These are phyloP conservation scores for Sordariomycetes sp. DNA, from an alignment of 2,329 filamentous ascomycete genomes.

Conservation along the genomic window DNA sequence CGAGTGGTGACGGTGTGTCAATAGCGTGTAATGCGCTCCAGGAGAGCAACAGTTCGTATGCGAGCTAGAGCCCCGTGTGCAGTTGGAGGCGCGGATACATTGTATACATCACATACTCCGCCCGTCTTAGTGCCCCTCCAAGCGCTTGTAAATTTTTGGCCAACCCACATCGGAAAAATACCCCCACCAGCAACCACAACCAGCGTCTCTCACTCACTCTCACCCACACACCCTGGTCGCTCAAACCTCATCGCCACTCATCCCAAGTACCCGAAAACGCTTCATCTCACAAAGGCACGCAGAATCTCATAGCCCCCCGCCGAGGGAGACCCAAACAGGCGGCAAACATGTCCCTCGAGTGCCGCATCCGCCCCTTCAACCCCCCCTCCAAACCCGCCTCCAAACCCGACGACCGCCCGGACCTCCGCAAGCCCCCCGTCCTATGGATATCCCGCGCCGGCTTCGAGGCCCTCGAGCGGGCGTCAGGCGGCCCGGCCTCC, in stretches of 20 bases:
- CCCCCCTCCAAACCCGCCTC: not conserved
- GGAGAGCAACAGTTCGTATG: too few species aligned
- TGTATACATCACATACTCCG: too few species aligned
- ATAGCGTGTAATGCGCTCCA: too few species aligned
- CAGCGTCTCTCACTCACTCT: not conserved
- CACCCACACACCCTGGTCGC: not conserved
- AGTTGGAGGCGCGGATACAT: not conserved
- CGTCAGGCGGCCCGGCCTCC: not conserved
- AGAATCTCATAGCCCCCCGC: not conserved
- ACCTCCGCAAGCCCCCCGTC: conserved; percentile 3
- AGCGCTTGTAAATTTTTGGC: not conserved
- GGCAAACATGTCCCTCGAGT: conserved; percentile 3
- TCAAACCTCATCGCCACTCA: not conserved
- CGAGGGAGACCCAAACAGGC: not conserved
- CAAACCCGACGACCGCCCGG: conserved; percentile 2
- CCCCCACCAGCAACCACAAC: not conserved
- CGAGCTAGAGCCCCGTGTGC: not conserved
- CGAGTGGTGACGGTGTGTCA: too few species aligned
- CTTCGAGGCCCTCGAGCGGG: conserved; percentile 4
- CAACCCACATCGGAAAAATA: not conserved
- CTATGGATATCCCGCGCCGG: not conserved
- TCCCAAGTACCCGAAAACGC: not conserved
- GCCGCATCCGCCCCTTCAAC: conserved; percentile 4
- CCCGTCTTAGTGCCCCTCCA: too few species aligned
- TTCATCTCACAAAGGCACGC: not conserved